These are phyloP conservation scores for Liquidambar formosana DNA, from an alignment of 164 flowering plant species.

Conservation along the genomic window DNA sequence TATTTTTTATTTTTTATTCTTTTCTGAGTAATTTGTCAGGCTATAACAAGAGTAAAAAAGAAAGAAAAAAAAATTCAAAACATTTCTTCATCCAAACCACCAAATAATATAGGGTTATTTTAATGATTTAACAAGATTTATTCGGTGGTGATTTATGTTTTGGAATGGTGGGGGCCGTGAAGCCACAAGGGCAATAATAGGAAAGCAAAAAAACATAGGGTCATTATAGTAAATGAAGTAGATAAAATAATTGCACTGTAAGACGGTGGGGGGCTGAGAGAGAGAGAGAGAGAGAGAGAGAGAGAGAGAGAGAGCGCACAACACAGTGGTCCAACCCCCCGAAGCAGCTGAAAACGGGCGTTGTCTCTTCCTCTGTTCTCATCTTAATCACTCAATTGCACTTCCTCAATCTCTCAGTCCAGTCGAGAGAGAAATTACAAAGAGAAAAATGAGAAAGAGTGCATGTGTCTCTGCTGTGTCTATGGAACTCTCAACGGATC, in stretches of 20 bases:
- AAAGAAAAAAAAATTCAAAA: too few relatives aligned
- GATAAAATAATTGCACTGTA: conserved; percentile 16
- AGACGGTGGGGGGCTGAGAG: background rate
- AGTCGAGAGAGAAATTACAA: too few relatives aligned
- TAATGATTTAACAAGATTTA: too few relatives aligned
- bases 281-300: background rate
- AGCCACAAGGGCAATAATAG: background rate
- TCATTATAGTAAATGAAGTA: conserved; percentile 1
- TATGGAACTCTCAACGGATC: conserved; percentile 27
- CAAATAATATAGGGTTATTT: too few relatives aligned
- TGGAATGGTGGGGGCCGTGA: too few relatives aligned
- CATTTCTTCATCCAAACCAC: too few relatives aligned
- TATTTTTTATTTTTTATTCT: too few relatives aligned
- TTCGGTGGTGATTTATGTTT: too few relatives aligned
- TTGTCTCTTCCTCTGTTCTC: conserved; percentile 53
- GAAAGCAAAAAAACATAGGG: background rate
- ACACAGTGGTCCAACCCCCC: conserved; percentile 27
- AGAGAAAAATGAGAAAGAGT: conserved; percentile 13
- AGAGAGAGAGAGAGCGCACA: conserved; percentile 1
- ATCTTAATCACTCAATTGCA: conserved; percentile 19
- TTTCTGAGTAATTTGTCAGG: too few relatives aligned
- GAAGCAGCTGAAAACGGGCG: conserved; percentile 20
- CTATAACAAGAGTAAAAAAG: too few relatives aligned
- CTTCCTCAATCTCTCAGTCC: background rate
- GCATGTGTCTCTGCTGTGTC: background rate